A percentile compares a stretch with the other conserved stretches of the same genome.
Conservation (phyloP, 1,284 basidiomycete genomes). For the Heliocybe sulcata region DNA sequence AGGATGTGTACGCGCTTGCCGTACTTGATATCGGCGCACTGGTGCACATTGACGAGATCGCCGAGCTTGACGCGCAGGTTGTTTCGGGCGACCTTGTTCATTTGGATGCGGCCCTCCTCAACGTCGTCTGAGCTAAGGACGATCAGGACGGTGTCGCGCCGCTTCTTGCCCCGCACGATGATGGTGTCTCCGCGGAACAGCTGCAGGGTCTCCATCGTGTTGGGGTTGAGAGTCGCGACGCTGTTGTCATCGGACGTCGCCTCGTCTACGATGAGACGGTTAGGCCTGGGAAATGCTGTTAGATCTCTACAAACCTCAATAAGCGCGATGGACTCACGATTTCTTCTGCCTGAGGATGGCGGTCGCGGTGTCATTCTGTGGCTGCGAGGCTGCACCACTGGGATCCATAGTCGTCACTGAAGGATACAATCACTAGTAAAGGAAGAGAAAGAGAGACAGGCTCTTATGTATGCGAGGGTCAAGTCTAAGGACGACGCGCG, state of each 20-base stretch:
- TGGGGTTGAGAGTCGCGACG: constrained; percentile 92
- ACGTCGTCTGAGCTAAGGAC: constrained; percentile 93
- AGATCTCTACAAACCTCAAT: not conserved
- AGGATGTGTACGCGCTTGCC: constrained; percentile 97
- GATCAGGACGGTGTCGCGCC: constrained; percentile 93
- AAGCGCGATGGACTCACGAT: constrained; percentile 57
- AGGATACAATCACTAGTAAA: constrained; percentile 6
- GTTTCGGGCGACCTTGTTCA: constrained; percentile 99
- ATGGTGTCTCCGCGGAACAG: constrained; percentile 96
- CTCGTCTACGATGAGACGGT: constrained; percentile 93
- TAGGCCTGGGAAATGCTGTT: constrained; percentile 53
- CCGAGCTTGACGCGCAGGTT: constrained; percentile 97
- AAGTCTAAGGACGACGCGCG: constrained; percentile 35
- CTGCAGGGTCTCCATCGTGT: constrained; percentile 92
- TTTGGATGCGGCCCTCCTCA: constrained; percentile 95
- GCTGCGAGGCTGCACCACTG: constrained; percentile 68
- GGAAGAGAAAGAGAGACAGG: constrained; percentile 13
- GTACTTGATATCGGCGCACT: constrained; percentile 98
- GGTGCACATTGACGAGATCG: constrained; percentile 92
- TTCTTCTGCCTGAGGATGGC: constrained; percentile 94
- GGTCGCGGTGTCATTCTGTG: constrained; percentile 83
- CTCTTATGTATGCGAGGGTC: not conserved
- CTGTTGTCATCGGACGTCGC: constrained; percentile 90
- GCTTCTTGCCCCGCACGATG: constrained; percentile 91
- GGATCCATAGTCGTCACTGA: constrained; percentile 39